Evolutionary conservation across 192 early-diverging fungal species (phyloP), one percentile per base, ranked within the genome.

Genomic region (Fimicolochytrium jonesii): DNA sequence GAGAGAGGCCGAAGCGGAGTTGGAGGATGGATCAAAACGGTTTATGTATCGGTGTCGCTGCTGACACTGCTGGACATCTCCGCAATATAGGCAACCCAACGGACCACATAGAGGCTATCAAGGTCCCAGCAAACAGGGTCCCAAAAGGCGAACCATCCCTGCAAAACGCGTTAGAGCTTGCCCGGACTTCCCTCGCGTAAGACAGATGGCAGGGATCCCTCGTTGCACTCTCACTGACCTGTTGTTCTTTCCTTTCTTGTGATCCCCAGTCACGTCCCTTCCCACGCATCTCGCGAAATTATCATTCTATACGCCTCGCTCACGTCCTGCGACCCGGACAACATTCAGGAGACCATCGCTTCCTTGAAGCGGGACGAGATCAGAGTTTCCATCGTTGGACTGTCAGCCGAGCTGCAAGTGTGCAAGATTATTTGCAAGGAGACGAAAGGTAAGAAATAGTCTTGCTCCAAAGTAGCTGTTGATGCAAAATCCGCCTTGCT

Each of bases 281-380:
- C 84, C 3, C 95, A 98, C 58, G 92, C 92, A 45, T 86, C 88
- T 1, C 81, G 89, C 20, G 95, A 98, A 64, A 80, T 95, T 37
- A 59, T 97, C 2, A 74, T 93, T n/a, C 76, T 98, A 1, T 87
- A 88, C 65, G 93, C 87, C 1, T 88, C 93, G 0, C 75, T 98
- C 25, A 92, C 91, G 1, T 91, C 95, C 0, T 95, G 92, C 64
- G 95, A 98, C 68, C 95, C 95, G 4, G 90, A 88, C 1, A 86
- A 98, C 53, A 94, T 98, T 28, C 77, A 85, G 52, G 82, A 89
- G 32, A 97, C 95, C 0, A 80, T 95, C 36, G 70, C 74, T 30
- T 60, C 75, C 17, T 67, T 97, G 26, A 77, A 82, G 50, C 49
- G 66, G 6, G 85, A 93, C 26, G 72, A 78, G 34, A 86, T 98